A percentile compares a stretch with the other conserved stretches of the same genome.
Conservation (phyloP, 805 yeast species). For the Tetrapisispora phaffii region DNA sequence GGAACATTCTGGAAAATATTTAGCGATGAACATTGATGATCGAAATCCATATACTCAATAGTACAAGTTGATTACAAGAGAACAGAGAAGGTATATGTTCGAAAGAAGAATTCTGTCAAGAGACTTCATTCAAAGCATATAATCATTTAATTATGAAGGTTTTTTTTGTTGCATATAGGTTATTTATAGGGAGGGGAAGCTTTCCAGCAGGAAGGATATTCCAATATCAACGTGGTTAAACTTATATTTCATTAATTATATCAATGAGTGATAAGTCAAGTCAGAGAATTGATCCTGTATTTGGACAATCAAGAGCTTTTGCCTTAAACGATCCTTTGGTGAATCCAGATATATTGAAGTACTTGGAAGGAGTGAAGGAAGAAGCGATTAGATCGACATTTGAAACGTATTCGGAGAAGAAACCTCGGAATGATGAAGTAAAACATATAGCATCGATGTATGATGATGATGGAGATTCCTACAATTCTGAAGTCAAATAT, state of each 20-base stretch:
- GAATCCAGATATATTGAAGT: constrained; percentile 19
- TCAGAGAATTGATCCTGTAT: constrained; percentile 14
- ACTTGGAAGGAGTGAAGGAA: constrained; percentile 18
- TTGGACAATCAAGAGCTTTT: constrained; percentile 27
- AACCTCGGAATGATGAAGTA: not conserved
- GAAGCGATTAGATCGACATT: constrained; percentile 22
- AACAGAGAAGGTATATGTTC: too few species aligned
- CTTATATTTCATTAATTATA: too few species aligned
- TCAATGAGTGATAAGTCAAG: not conserved
- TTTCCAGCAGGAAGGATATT: too few species aligned
- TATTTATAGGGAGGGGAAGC: too few species aligned
- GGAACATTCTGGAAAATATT: not conserved
- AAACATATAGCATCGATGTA: constrained; percentile 17
- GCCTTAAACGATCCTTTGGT: constrained; percentile 17
- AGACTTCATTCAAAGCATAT: too few species aligned
- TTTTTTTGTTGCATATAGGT: too few species aligned
- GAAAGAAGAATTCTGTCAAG: too few species aligned
- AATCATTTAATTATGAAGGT: too few species aligned
- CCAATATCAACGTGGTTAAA: too few species aligned
- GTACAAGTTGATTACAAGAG: too few species aligned
- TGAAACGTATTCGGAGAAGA: constrained; percentile 3
- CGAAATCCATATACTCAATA: too few species aligned
- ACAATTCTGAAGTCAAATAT: not conserved
- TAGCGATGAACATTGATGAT: too few species aligned
- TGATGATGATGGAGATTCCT: constrained; percentile 14